phyloP scores from a whole-genome alignment of 2,329 filamentous ascomycete genomes.

The Beauveria sp. region DNA sequence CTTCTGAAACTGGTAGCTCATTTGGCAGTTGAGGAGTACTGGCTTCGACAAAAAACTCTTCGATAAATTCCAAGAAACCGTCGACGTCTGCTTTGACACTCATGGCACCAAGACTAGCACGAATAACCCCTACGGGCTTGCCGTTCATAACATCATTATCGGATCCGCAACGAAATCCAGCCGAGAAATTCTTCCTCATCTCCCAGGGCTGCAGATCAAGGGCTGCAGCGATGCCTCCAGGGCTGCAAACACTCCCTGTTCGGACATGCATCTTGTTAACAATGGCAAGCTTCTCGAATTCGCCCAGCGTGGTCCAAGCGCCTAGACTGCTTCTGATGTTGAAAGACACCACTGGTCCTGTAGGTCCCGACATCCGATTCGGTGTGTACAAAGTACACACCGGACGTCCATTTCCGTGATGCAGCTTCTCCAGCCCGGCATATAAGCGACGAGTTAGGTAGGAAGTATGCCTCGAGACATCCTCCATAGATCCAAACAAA shows the following conservation, averaged over 20 bases:
- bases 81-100: constrained; percentile 70
- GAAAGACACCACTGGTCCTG: constrained; percentile 76
- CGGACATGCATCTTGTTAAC: constrained; percentile 76
- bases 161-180: constrained; percentile 75
- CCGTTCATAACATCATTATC: constrained; percentile 76
- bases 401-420: constrained; percentile 58
- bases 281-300: constrained; percentile 79
- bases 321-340: constrained; percentile 65
- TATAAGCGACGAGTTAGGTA: constrained; percentile 47
- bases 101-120: constrained; percentile 85
- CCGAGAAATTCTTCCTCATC: constrained; percentile 75
- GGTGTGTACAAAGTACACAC: constrained; percentile 61
- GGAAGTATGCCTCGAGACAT: constrained; percentile 63
- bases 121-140: constrained; percentile 80
- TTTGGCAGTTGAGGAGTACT: not conserved
- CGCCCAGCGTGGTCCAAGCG: constrained; percentile 70
- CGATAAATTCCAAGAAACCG: constrained; percentile 62
- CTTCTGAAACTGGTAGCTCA: not conserved
- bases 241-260: constrained; percentile 87
- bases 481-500: constrained; percentile 64
- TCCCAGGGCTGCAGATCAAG: constrained; percentile 73
- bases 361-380: constrained; percentile 20
- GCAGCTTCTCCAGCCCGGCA: constrained; percentile 46
- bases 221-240: constrained; percentile 70
- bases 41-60: constrained; percentile 52